A percentile compares a stretch with the other conserved stretches of the same genome.
These are phyloP conservation scores for Furcasterigmium furcatum DNA, from an alignment of 2,329 filamentous ascomycete genomes.

Conservation along the genomic window DNA sequence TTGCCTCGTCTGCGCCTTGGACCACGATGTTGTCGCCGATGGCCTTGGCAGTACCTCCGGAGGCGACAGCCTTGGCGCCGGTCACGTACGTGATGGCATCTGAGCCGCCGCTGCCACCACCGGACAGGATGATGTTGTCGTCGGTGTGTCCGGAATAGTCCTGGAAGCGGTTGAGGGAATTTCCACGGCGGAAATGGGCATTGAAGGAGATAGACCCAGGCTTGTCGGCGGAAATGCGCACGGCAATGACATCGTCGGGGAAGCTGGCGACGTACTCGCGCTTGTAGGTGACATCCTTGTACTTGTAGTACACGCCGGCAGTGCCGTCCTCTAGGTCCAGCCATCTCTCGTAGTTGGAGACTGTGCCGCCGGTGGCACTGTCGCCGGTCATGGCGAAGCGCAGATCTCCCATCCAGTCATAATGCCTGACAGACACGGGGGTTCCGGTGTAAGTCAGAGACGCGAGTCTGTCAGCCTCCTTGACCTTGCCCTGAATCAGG, in stretches of 20 bases:
- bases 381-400: not conserved
- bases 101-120: constrained; percentile 30
- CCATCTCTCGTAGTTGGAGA: too few species aligned
- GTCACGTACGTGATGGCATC: constrained; percentile 26
- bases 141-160: constrained; percentile 28
- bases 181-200: too few species aligned
- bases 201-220: too few species aligned
- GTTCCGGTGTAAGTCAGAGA: not conserved
- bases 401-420: not conserved
- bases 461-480: too few species aligned
- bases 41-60: constrained; percentile 22
- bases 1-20: constrained; percentile 27
- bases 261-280: constrained; percentile 15
- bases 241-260: constrained; percentile 10
- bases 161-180: constrained; percentile 31
- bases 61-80: constrained; percentile 16
- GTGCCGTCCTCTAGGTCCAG: constrained; percentile 10
- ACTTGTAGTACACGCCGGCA: constrained; percentile 6
- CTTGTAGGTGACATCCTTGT: constrained; percentile 11
- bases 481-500: too few species aligned
- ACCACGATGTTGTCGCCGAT: constrained; percentile 30
- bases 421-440: not conserved
- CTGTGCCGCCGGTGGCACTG: not conserved
- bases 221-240: constrained; percentile 12
- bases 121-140: constrained; percentile 25